These are phyloP conservation scores for Collybiopsis luxurians DNA, from an alignment of 768 basidiomycete species.

Conservation along the genomic window DNA sequence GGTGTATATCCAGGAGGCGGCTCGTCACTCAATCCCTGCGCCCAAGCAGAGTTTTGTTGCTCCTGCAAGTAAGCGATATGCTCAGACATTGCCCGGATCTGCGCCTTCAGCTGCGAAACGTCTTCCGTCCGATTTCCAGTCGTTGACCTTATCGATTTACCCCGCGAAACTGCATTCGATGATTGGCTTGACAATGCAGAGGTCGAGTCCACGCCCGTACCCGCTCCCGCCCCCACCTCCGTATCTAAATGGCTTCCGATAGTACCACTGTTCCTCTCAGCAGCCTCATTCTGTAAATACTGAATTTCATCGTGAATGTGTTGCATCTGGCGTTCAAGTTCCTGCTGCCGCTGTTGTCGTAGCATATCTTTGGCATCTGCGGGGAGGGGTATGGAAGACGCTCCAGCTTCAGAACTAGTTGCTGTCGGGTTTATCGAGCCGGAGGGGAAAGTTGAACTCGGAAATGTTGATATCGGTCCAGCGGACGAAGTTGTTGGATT, in stretches of 20 bases:
- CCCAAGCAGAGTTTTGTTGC: slow-evolving; percentile 10
- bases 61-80: slow-evolving; percentile 11
- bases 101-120: background rate
- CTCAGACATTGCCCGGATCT: slow-evolving; percentile 7
- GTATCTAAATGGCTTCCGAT: background rate
- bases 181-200: background rate
- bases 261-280: background rate
- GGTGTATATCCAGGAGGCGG: slow-evolving; percentile 13
- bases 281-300: slow-evolving; percentile 2
- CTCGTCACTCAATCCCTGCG: slow-evolving; percentile 13
- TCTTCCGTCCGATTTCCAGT: background rate
- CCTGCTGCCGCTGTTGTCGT: background rate
- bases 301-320: slow-evolving; percentile 1
- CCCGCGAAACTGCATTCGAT: background rate
- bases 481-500: background rate
- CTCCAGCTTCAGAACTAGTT: background rate
- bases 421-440: background rate
- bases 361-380: background rate
- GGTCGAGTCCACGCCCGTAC: background rate
- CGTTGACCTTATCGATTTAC: background rate
- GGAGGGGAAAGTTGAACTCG: background rate
- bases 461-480: background rate
- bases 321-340: slow-evolving; percentile 7
- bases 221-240: background rate
- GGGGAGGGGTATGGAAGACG: background rate